Base-by-base conservation (phyloP, 164 flowering plant species). In the Kalanchoe fedtschenkoi region DNA sequence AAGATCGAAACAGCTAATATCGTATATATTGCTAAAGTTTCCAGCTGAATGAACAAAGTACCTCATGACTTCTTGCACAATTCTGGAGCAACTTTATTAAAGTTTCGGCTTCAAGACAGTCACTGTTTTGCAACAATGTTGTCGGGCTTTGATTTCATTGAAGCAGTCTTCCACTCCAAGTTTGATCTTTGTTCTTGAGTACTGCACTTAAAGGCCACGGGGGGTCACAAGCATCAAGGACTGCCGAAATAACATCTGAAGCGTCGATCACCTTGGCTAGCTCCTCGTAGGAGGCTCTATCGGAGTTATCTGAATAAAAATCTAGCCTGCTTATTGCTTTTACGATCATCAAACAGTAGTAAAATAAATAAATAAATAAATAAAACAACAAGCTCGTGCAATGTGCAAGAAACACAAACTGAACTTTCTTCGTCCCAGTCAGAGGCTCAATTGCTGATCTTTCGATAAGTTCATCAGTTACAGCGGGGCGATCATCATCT, bases 161-260 rank as follows among this genome's bases (percentile, higher is more conserved):
- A 60, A 14, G 81, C 57, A 51, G 88, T 77, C 74, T 87, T 95
- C 97, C 97, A 87, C 1, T 91, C 87, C 63, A 88, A 78, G 66
- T 95, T 95, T 58, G 93, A 78, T 60, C 83, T 77, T 68, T 95
- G 99, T 68, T 87, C 80, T 68, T 95, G 99, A 46, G 99, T 95
- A 72, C 83, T 93, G 69, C 96, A 91, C 69, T 89, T 95, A 68
- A 95, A 91, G 38, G 99, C 99, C 69, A 91, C 96, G 8, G 83
- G 35, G 99, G 97, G 74, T 93, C 99, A 8, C 99, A 83, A 46
- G 97, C 97, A 88, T 93, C 99, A 66, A 93, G 87, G 62, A 95
- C 95, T 68, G 91, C 97, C 75, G 88, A 68, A 74, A 95, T 87
- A 58, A 95, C 97, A 83, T 95, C 99, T 21, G 99, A 95, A 38